These are phyloP conservation scores for Psilocybe cubensis DNA, from an alignment of 768 basidiomycete species.

Conservation along the genomic window DNA sequence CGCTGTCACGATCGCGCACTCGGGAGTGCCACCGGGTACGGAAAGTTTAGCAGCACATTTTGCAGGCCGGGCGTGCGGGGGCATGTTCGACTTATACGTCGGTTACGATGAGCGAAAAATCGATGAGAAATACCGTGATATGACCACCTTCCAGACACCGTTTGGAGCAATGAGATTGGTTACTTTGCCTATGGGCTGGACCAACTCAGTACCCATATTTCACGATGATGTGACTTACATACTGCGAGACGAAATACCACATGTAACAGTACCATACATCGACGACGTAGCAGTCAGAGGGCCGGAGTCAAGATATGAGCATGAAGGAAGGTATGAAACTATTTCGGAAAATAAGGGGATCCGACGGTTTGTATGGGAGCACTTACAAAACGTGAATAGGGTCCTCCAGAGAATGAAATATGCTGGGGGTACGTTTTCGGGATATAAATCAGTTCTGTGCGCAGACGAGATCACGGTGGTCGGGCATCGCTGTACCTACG, in stretches of 20 bases:
- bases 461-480: slow-evolving; percentile 19
- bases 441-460: slow-evolving; percentile 3
- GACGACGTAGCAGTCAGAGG: slow-evolving; percentile 29
- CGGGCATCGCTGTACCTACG: neutral
- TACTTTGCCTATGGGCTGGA: slow-evolving; percentile 33
- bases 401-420: slow-evolving; percentile 30
- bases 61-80: slow-evolving; percentile 14
- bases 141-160: slow-evolving; percentile 33
- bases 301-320: slow-evolving; percentile 22
- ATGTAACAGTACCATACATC: slow-evolving; percentile 21
- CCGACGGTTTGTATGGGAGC: slow-evolving; percentile 39
- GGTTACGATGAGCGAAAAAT: slow-evolving; percentile 13
- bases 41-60: slow-evolving; percentile 25
- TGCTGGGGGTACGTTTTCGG: slow-evolving; percentile 13
- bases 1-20: slow-evolving; percentile 30
- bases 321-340: slow-evolving; percentile 28
- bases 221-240: slow-evolving; percentile 30
- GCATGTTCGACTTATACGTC: neutral
- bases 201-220: slow-evolving; percentile 33
- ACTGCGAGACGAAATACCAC: slow-evolving; percentile 19
- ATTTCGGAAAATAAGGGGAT: slow-evolving; percentile 36
- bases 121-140: slow-evolving; percentile 21
- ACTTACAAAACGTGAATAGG: slow-evolving; percentile 31
- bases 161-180: slow-evolving; percentile 22
- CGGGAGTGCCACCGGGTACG: slow-evolving; percentile 29